Conservation (phyloP, 2,329 filamentous ascomycete species). For the Penicillium sp. region DNA sequence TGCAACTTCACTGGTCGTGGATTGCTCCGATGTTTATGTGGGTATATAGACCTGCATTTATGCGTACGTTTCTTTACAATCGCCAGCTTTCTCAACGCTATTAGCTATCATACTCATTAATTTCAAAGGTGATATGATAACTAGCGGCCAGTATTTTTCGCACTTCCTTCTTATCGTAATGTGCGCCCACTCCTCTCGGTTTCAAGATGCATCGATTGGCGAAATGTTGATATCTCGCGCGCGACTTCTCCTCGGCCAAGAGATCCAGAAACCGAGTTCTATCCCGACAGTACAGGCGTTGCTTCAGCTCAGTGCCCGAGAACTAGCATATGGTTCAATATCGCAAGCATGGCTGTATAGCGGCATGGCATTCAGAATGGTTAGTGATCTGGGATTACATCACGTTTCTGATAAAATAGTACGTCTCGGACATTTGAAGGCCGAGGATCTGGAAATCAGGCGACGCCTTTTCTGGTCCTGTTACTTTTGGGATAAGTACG, state of each 20-base stretch:
- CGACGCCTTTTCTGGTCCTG: conserved; percentile 29
- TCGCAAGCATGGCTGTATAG: conserved; percentile 27
- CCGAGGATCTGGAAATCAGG: conserved; percentile 28
- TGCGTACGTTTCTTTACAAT: not conserved
- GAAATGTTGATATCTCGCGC: conserved; percentile 18
- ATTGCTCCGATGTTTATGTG: conserved; percentile 5
- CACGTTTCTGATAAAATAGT: conserved; percentile 21
- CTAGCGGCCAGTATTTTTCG: not conserved
- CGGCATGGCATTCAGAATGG: conserved; percentile 29
- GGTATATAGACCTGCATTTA: conserved; percentile 8
- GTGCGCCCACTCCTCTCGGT: not conserved
- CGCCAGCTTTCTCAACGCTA: no score
- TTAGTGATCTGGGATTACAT: conserved; percentile 27
- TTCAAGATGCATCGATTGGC: not conserved
- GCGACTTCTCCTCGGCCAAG: conserved; percentile 23
- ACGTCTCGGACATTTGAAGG: conserved; percentile 21
- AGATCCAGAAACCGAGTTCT: conserved; percentile 23
- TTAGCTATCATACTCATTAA: not conserved
- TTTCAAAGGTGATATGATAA: conserved; percentile 1
- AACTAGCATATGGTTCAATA: conserved; percentile 23
- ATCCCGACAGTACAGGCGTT: conserved; percentile 28
- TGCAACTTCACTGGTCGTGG: conserved; percentile 2
- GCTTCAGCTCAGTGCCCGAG: conserved; percentile 26
- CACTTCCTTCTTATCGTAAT: not conserved
- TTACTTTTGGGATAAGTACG: conserved; percentile 29